These are phyloP conservation scores for Cyathus olla DNA, from an alignment of 1,284 basidiomycete species.

Conservation along the genomic window DNA sequence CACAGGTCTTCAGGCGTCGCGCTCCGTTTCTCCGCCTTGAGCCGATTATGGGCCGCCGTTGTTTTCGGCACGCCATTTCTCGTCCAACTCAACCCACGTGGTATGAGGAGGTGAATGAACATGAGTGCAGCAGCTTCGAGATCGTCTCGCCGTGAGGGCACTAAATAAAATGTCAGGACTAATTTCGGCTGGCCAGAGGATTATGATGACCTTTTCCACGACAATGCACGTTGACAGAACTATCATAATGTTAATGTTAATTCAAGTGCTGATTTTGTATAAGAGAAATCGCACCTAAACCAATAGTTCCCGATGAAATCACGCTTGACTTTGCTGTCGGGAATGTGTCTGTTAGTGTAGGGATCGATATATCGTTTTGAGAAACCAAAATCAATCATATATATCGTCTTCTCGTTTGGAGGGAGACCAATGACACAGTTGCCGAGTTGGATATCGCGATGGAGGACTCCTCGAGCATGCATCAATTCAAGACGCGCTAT, in stretches of 20 bases:
- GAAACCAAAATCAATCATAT: slow-evolving; percentile 88
- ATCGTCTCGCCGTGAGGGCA: slow-evolving; percentile 81
- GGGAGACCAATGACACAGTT: slow-evolving; percentile 74
- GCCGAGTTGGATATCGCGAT: slow-evolving; percentile 82
- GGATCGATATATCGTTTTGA: slow-evolving; percentile 81
- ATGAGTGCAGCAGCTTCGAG: slow-evolving; percentile 81
- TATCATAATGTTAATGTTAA: slow-evolving; percentile 24
- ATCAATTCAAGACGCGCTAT: slow-evolving; percentile 77
- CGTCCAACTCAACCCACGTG: slow-evolving; percentile 81
- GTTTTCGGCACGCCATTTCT: slow-evolving; percentile 80
- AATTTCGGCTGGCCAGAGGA: slow-evolving; percentile 6
- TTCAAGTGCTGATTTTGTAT: background rate
- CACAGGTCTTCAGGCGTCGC: slow-evolving; percentile 76
- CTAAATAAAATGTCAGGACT: slow-evolving; percentile 43
- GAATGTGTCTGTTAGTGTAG: slow-evolving; percentile 70
- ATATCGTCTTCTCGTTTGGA: slow-evolving; percentile 68
- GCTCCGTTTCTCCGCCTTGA: slow-evolving; percentile 70
- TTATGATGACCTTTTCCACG: slow-evolving; percentile 68
- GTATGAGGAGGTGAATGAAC: slow-evolving; percentile 82
- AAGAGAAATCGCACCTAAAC: slow-evolving; percentile 60
- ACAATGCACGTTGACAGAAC: slow-evolving; percentile 80
- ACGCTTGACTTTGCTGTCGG: slow-evolving; percentile 71
- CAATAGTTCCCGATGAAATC: slow-evolving; percentile 87
- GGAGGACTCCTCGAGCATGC: slow-evolving; percentile 77
- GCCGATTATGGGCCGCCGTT: slow-evolving; percentile 65